A percentile compares a stretch with the other conserved stretches of the same genome.
phyloP scores from a whole-genome alignment of 2,329 filamentous ascomycete genomes.

The Curvularia eragrostidis region DNA sequence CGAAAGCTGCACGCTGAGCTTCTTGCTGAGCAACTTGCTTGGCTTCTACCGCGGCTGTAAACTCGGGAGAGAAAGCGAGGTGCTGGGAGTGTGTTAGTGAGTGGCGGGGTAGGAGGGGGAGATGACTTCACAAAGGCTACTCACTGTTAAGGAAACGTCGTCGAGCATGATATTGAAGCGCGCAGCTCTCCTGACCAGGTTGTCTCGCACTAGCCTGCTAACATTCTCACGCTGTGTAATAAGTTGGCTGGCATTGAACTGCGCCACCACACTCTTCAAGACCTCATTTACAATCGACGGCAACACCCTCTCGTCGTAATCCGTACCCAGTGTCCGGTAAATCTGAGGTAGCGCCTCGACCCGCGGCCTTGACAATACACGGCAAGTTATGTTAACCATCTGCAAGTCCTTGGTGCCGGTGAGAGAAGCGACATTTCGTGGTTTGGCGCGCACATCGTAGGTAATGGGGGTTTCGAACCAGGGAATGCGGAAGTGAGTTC shows the following conservation, averaged over 20 bases:
- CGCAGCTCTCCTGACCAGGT: slow-evolving; percentile 86
- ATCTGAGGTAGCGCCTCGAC: slow-evolving; percentile 92
- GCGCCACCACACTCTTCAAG: slow-evolving; percentile 96
- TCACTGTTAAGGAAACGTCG: slow-evolving; percentile 93
- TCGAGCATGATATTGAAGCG: slow-evolving; percentile 97
- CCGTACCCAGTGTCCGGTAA: slow-evolving; percentile 90
- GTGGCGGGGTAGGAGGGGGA: not conserved
- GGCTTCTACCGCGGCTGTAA: slow-evolving; percentile 72
- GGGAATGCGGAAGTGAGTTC: slow-evolving; percentile 93
- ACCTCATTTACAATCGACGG: slow-evolving; percentile 99
- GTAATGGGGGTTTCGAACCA: slow-evolving; percentile 98
- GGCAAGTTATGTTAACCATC: slow-evolving; percentile 99
- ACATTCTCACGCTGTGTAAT: slow-evolving; percentile 99
- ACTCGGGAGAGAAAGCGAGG: slow-evolving; percentile 72
- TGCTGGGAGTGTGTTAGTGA: slow-evolving; percentile 55
- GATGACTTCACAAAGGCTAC: slow-evolving; percentile 34
- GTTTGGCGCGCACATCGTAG: slow-evolving; percentile 98
- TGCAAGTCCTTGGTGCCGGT: slow-evolving; percentile 99
- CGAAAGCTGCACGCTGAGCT: slow-evolving; percentile 93
- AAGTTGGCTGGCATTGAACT: slow-evolving; percentile 97
- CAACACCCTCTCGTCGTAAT: slow-evolving; percentile 97
- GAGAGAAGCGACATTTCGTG: slow-evolving; percentile 92
- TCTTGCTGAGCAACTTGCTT: slow-evolving; percentile 83
- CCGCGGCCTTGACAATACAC: slow-evolving; percentile 92
- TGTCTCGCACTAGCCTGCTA: slow-evolving; percentile 87